Evolutionary conservation across 2,329 filamentous ascomycete genomes (phyloP), one percentile per base, ranked within the genome.

Genomic region (Arthrobotrys megalospora): DNA sequence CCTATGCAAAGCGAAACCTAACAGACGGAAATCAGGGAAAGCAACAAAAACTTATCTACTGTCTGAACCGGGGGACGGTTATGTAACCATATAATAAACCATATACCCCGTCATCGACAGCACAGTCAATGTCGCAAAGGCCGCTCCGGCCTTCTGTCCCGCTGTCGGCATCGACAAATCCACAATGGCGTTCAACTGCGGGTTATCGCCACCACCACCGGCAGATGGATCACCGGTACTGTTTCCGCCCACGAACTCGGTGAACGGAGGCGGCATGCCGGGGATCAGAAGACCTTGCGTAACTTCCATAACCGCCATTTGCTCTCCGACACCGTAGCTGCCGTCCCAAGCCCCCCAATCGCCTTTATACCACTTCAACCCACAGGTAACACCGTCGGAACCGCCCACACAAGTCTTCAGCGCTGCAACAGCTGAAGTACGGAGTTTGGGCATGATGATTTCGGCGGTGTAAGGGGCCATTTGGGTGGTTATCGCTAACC

Each of bases 291-390:
- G 84, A 2, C 89, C 89, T 82, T 91, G 90, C 14, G 91, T 85
- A 0, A 87, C 86, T 84, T 91, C 90, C 62, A 91, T 86, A 0
- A 89, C 90, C 69, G 87, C 88, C 88, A 91, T 89, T 82, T 91
- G 87, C 83, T 90, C 88, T 3, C 90, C 90, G 5, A 91, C 85
- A 47, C 81, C 81, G 55, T 80, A 82, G n/a, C 52, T 70, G 21
- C 79, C 70, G 11, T 75, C 64, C 75, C 75, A 78, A 43, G 86
- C 87, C 81, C 91, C 90, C 78, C 86, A 90, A 0, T 85, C 87
- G 45, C 86, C 87, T 0, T 85, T 84, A 77, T 90, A 90, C 90
- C 90, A 92, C 82, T 87, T 88, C 82, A 88, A 85, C n/a, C 90
- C 89, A 81, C 90, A 92, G 16, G 86, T 85, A 1, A 85, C 86